Percentiles rank a stretch among this genome's conserved stretches.
Evolutionary conservation across 257 asterid genomes (phyloP).

Genomic region (Knoxia roxburghii): DNA sequence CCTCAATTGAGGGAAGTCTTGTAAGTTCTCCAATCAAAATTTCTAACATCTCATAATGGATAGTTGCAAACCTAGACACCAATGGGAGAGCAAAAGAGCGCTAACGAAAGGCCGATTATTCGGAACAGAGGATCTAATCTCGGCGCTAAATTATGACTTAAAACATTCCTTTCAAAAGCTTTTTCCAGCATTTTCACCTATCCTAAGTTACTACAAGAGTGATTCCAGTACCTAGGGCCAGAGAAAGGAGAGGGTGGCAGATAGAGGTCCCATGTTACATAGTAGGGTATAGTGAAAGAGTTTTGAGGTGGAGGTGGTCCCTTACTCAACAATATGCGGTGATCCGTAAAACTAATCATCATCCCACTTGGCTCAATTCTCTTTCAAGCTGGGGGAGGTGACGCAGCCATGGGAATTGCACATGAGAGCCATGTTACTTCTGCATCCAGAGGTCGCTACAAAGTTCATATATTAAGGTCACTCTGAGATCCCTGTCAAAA

Average conservation of each 20-base stretch:
- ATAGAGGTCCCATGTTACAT: too few species aligned
- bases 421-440: conserved; percentile 91
- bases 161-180: not conserved
- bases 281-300: too few species aligned
- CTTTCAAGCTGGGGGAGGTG: conserved; percentile 34
- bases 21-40: not conserved
- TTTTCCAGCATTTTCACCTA: not conserved
- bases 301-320: too few species aligned
- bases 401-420: conserved; percentile 47
- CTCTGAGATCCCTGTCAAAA: conserved; percentile 25
- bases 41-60: too few species aligned
- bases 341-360: conserved; percentile 8
- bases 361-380: not conserved
- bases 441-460: conserved; percentile 13
- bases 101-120: too few species aligned
- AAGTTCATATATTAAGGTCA: conserved; percentile 1
- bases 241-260: not conserved
- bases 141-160: too few species aligned
- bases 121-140: too few species aligned
- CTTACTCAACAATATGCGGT: conserved; percentile 5
- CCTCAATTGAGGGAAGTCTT: not conserved
- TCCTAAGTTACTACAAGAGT: not conserved
- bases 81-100: too few species aligned
- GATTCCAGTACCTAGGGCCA: conserved; percentile 1
- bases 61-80: too few species aligned